Conservation (phyloP, 1,284 basidiomycete genomes). For the Rhodotorula sp. region DNA sequence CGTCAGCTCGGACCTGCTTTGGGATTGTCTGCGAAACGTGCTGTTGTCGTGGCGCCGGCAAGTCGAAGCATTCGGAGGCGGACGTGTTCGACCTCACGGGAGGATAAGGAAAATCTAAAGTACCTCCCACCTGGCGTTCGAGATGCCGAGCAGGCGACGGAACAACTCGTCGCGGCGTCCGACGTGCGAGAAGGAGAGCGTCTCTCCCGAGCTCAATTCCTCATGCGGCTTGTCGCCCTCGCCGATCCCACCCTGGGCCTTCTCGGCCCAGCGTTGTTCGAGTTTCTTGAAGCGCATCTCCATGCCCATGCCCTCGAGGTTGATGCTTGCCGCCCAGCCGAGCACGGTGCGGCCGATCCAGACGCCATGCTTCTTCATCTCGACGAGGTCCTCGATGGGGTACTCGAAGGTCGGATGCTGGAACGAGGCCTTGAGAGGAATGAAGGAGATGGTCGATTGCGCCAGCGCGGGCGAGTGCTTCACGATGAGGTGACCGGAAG, state of each 20-base stretch:
- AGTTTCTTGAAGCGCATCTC: slow-evolving; percentile 36
- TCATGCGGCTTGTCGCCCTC: slow-evolving; percentile 38
- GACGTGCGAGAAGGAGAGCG: slow-evolving; percentile 50
- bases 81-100: too few species aligned
- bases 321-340: slow-evolving; percentile 50
- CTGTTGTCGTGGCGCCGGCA: too few species aligned
- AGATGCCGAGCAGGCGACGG: slow-evolving; percentile 51
- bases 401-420: slow-evolving; percentile 45
- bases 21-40: not conserved
- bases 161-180: slow-evolving; percentile 53
- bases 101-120: slow-evolving; percentile 39
- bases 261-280: slow-evolving; percentile 27
- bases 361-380: slow-evolving; percentile 53
- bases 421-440: slow-evolving; percentile 41
- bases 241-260: slow-evolving; percentile 25
- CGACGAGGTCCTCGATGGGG: slow-evolving; percentile 51
- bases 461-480: slow-evolving; percentile 38
- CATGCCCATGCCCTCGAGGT: slow-evolving; percentile 51
- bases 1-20: not conserved
- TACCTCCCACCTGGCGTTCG: slow-evolving; percentile 51
- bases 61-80: too few species aligned
- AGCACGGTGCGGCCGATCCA: slow-evolving; percentile 51
- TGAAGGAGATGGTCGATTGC: slow-evolving; percentile 47
- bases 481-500: slow-evolving; percentile 50
- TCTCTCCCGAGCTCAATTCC: slow-evolving; percentile 44